Evolutionary conservation across 192 early-diverging fungal genomes (phyloP).

Genomic region (Coemansia sp.): DNA sequence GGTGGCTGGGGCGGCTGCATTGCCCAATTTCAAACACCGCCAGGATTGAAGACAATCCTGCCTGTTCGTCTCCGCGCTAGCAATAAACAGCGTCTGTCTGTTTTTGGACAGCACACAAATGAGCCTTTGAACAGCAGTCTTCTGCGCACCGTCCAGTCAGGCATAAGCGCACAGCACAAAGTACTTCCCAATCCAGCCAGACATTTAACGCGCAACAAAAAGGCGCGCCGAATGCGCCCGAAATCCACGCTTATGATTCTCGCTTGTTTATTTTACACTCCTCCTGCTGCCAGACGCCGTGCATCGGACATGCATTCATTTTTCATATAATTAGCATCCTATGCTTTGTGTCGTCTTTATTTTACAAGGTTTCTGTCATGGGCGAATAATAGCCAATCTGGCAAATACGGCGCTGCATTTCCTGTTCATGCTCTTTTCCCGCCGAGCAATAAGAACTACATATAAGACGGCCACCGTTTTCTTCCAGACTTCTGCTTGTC

Average conservation of each 20-base stretch:
- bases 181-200: no score
- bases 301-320: constrained; percentile 41
- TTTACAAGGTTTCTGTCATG: no score
- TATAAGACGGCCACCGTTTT: constrained; percentile 9
- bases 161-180: no score
- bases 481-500: constrained; percentile 18
- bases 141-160: no score
- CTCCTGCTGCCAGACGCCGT: constrained; percentile 29
- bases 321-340: constrained; percentile 51
- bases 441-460: background rate
- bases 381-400: constrained; percentile 16
- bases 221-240: no score
- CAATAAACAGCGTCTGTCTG: background rate
- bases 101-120: no score
- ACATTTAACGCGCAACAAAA: no score
- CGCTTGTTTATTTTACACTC: constrained; percentile 36
- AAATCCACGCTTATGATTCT: constrained; percentile 37
- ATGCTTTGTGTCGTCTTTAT: constrained; percentile 25
- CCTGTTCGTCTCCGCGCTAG: constrained; percentile 1
- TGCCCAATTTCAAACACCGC: constrained; percentile 7
- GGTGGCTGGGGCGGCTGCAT: no score
- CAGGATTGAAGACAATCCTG: constrained; percentile 7
- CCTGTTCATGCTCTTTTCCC: constrained; percentile 15
- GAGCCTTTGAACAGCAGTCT: no score
- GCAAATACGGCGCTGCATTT: constrained; percentile 6